Percentiles rank a stretch among this genome's conserved stretches.
Conservation (phyloP, 805 yeast species). For the Alloascoidea africana region DNA sequence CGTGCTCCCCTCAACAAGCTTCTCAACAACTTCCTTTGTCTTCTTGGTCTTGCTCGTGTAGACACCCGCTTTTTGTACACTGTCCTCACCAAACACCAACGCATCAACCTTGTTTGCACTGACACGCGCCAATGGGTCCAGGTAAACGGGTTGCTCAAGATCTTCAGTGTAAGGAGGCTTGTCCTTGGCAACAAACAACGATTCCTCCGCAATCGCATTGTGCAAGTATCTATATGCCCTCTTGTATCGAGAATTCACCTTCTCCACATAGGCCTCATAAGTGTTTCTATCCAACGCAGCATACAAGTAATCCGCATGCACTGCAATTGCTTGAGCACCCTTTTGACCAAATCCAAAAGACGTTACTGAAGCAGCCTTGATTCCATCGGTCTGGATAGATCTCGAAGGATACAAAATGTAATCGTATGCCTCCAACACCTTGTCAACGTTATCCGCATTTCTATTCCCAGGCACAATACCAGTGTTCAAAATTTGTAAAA, state of each 20-base stretch:
- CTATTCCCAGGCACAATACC: constrained; percentile 98
- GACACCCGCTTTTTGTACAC: constrained; percentile 14
- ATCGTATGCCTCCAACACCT: constrained; percentile 65
- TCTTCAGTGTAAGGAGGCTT: constrained; percentile 87
- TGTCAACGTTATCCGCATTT: constrained; percentile 94
- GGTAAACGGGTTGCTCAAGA: constrained; percentile 78
- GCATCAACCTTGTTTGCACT: constrained; percentile 20
- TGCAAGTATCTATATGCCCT: constrained; percentile 90
- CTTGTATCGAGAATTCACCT: constrained; percentile 72
- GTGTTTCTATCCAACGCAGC: constrained; percentile 62
- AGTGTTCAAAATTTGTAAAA: constrained; percentile 76
- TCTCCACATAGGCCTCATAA: constrained; percentile 55
- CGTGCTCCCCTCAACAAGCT: constrained; percentile 19
- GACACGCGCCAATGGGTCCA: constrained; percentile 89
- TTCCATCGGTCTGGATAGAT: constrained; percentile 86
- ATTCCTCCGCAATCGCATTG: constrained; percentile 81
- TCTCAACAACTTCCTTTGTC: constrained; percentile 14
- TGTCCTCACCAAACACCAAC: constrained; percentile 3
- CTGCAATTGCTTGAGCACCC: constrained; percentile 90
- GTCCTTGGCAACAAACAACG: constrained; percentile 86
- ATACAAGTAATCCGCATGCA: constrained; percentile 87
- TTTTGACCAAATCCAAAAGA: constrained; percentile 99
- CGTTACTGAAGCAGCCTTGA: constrained; percentile 92
- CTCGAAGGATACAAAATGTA: constrained; percentile 90
- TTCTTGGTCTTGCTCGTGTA: constrained; percentile 13